Evolutionary conservation across 305 asterid genomes (phyloP).

Genomic region (Ilex paraguariensis): DNA sequence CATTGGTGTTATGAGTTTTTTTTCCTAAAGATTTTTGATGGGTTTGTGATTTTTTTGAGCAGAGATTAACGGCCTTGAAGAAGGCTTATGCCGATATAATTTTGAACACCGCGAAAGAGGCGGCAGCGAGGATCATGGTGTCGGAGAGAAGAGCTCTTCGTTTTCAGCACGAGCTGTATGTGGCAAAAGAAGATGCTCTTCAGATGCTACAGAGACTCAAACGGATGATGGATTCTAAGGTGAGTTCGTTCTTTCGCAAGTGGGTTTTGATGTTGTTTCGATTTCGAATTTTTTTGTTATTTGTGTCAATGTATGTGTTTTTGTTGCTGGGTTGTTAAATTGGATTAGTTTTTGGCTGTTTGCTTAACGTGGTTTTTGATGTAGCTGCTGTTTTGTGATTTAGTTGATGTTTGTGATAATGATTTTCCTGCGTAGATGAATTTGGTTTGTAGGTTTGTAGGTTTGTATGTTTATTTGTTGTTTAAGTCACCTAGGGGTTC

Average conservation of each 20-base stretch:
- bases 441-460: no score
- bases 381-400: no score
- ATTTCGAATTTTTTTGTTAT: no score
- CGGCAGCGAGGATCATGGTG: slow-evolving; percentile 68
- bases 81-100: slow-evolving; percentile 80
- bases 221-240: slow-evolving; percentile 84
- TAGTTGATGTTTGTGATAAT: no score
- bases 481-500: no score
- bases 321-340: no score
- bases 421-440: no score
- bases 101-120: slow-evolving; percentile 67
- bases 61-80: slow-evolving; percentile 69
- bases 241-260: slow-evolving; percentile 12
- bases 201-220: slow-evolving; percentile 68
- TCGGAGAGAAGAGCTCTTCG: slow-evolving; percentile 56
- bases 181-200: slow-evolving; percentile 64
- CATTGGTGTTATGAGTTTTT: background rate
- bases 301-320: no score
- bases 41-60: slow-evolving; percentile 9
- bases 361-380: no score
- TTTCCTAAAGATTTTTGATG: background rate
- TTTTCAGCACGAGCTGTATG: slow-evolving; percentile 63
- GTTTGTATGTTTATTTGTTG: no score
- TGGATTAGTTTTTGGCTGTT: no score
- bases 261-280: no score